Percentiles rank a stretch among this genome's conserved stretches.
phyloP scores from a whole-genome alignment of 768 basidiomycete species.

The Asterophora lycoperdoides region DNA sequence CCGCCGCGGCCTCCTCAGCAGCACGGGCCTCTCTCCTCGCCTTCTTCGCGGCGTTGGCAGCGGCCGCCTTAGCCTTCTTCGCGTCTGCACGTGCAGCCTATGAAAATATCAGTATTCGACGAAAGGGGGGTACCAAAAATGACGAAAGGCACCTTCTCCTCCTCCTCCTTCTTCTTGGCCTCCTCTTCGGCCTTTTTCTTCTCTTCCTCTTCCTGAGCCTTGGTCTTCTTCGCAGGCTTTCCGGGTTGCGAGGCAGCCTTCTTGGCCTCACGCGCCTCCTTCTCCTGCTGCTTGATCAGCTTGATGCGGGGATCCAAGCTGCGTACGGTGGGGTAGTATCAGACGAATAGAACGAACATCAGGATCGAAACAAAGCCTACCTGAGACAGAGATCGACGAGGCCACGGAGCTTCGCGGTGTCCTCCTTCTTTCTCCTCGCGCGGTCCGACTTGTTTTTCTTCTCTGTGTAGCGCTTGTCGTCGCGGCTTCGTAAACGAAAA shows the following conservation, averaged over 20 bases:
- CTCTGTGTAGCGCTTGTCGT: constrained; percentile 98
- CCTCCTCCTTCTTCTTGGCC: constrained; percentile 77
- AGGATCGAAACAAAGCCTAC: constrained; percentile 19
- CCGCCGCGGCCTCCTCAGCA: constrained; percentile 32
- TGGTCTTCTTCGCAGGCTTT: constrained; percentile 60
- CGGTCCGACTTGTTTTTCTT: constrained; percentile 99
- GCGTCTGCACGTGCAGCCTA: constrained; percentile 64
- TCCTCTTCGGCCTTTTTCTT: constrained; percentile 68
- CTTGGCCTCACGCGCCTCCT: constrained; percentile 90
- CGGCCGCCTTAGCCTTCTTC: constrained; percentile 81
- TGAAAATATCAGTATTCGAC: constrained; percentile 1
- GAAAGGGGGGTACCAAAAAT: not conserved
- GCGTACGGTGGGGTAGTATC: not conserved
- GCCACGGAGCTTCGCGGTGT: constrained; percentile 81
- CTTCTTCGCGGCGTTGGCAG: constrained; percentile 90
- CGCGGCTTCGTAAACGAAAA: constrained; percentile 59
- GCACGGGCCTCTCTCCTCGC: constrained; percentile 64
- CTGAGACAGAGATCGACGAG: constrained; percentile 83
- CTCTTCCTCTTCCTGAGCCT: constrained; percentile 71
- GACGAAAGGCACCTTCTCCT: constrained; percentile 58
- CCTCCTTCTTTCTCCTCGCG: constrained; percentile 94
- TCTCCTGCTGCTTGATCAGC: constrained; percentile 94
- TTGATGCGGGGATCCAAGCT: constrained; percentile 92
- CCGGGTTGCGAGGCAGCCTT: constrained; percentile 50
- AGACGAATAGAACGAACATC: not conserved